Evolutionary conservation across 306 rosid species (phyloP).

Genomic region (Casuarina cunninghamiana): DNA sequence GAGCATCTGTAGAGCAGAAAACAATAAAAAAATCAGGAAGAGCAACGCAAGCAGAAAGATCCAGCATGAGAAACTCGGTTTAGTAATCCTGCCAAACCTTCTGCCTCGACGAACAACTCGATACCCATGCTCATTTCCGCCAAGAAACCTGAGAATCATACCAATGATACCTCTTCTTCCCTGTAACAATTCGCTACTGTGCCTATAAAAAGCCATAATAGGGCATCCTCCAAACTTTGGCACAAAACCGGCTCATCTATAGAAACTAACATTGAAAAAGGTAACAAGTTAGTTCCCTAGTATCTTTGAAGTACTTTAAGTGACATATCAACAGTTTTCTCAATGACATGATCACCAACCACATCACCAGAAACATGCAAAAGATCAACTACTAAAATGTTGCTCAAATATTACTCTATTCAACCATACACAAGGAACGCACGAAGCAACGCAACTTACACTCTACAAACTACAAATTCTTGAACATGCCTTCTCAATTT

Average conservation of each 20-base stretch:
- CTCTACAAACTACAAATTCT: not conserved
- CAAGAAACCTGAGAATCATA: constrained; percentile 23
- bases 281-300: constrained; percentile 14
- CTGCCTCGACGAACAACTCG: constrained; percentile 65
- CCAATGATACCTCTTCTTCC: constrained; percentile 53
- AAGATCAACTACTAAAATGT: not conserved
- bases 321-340: not conserved
- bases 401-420: not conserved
- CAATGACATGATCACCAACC: not conserved
- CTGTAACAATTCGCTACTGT: constrained; percentile 42
- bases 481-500: too few species aligned
- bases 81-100: constrained; percentile 60
- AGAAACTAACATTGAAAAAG: constrained; percentile 4
- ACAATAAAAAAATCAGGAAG: constrained; percentile 47
- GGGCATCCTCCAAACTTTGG: constrained; percentile 34
- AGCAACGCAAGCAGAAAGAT: constrained; percentile 43
- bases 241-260: constrained; percentile 38
- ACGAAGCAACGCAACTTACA: not conserved
- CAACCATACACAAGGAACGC: not conserved
- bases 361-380: not conserved
- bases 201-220: constrained; percentile 51
- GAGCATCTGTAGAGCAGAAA: constrained; percentile 56
- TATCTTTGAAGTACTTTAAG: not conserved
- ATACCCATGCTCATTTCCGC: constrained; percentile 40
- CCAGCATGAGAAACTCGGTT: constrained; percentile 50